Evolutionary conservation across 2,329 filamentous ascomycete species (phyloP), one percentile per base, ranked within the genome.

Genomic region (Diaporthe ilicicola): DNA sequence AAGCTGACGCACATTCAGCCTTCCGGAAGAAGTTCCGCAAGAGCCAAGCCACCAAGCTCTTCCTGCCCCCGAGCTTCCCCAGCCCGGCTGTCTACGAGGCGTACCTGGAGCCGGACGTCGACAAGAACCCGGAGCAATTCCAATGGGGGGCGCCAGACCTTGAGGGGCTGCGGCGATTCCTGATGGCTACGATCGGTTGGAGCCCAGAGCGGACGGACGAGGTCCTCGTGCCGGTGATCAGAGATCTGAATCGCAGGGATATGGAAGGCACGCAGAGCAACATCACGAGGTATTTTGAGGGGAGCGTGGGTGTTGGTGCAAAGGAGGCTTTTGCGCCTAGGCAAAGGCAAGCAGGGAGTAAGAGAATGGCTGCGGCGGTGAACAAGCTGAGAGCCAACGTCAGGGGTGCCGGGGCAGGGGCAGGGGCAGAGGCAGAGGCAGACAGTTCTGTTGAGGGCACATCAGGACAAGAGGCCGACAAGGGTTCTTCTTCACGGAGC

Each of bases 61-160:
- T 98, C 79, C 83, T 99, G 0, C 93, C 95, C 0, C 84, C 91
- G 0, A 86, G 86, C 0, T 99, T 98, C 76, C 96, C 97, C 0
- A 93, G 91, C 75, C 80, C 88, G 0, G 90, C 91, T 1, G 95
- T 99, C 15, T 91, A 91, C 70, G 88, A 93, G 12, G 96, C 97
- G 1, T 99, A 99, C 79, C 83, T 95, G 0, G 81, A 93, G 4
- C 96, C 96, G 0, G 93, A 97, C 74, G 95, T 98, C 13, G 96
- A 99, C 79, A 84, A 82, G 66, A 92, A 91, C 74, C 87, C 92
- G 0, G 92, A 96, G 75, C 83, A 86, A 0, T 99, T 99, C 78
- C 93, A 96, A 79, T 99, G 97, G 96, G 96, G 96, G 37, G 93
- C 98, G 0, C 96, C 96, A 0, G 95, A 99, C 78, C 86, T 99